Evolutionary conservation across 1,139 yeast species (phyloP).

Genomic region (Wickerhamiella infanticola): DNA sequence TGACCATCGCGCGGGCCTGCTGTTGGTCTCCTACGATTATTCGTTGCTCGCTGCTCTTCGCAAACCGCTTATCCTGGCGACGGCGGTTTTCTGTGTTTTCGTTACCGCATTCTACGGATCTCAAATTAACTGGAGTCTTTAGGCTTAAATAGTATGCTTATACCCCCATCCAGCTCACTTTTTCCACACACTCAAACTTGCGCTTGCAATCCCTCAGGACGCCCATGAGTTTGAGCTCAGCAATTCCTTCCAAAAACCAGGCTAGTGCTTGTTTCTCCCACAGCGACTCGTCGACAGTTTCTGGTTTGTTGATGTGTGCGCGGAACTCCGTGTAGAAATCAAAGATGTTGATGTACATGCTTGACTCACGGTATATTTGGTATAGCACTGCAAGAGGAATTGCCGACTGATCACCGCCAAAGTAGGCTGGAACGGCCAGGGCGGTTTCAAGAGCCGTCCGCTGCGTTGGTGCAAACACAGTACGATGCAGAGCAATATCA

Average conservation of each 20-base stretch:
- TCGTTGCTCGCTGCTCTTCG: slow-evolving; percentile 36
- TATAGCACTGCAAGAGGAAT: slow-evolving; percentile 47
- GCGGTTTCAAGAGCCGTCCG: slow-evolving; percentile 27
- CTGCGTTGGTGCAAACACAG: slow-evolving; percentile 26
- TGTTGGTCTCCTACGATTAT: slow-evolving; percentile 50
- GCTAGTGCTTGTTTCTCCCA: slow-evolving; percentile 41
- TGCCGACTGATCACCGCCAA: slow-evolving; percentile 16
- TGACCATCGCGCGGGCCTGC: slow-evolving; percentile 42
- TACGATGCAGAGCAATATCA: slow-evolving; percentile 6
- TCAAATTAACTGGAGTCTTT: not conserved
- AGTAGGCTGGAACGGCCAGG: slow-evolving; percentile 24
- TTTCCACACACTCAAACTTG: slow-evolving; percentile 40
- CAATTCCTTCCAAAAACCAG: slow-evolving; percentile 43
- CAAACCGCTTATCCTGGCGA: slow-evolving; percentile 56
- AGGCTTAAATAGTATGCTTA: slow-evolving; percentile 15
- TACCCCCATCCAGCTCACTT: slow-evolving; percentile 43
- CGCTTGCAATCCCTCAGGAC: slow-evolving; percentile 34
- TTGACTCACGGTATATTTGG: slow-evolving; percentile 67
- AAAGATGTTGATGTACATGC: slow-evolving; percentile 52
- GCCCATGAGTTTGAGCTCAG: slow-evolving; percentile 41
- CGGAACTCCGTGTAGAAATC: slow-evolving; percentile 66
- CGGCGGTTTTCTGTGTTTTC: slow-evolving; percentile 35
- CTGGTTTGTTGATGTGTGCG: slow-evolving; percentile 32
- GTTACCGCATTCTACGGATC: not conserved
- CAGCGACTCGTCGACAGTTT: slow-evolving; percentile 17